A percentile compares a stretch with the other conserved stretches of the same genome.
Conservation (phyloP, 306 rosid genomes). For the Castanospermum australe region DNA sequence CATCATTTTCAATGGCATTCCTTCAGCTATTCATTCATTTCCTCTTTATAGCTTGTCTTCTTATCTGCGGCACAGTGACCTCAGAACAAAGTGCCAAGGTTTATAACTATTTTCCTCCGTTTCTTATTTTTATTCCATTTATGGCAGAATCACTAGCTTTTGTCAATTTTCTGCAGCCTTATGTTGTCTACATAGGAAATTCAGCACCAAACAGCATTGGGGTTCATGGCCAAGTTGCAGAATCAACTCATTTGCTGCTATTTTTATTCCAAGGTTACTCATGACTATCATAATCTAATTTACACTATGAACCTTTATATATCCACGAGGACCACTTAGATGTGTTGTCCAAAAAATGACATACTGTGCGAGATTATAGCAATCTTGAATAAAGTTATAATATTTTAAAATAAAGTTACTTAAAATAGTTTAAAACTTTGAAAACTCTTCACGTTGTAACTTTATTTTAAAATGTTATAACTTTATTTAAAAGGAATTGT, state of each 20-base stretch:
- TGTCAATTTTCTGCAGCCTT: slow-evolving; percentile 44
- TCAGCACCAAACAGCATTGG: slow-evolving; percentile 34
- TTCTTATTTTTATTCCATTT: neutral
- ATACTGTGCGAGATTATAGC: too few relatives aligned
- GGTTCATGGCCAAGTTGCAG: slow-evolving; percentile 30
- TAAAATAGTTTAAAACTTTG: too few relatives aligned
- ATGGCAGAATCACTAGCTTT: neutral
- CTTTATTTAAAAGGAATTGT: too few relatives aligned
- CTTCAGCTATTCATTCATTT: slow-evolving; percentile 22
- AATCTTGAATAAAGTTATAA: too few relatives aligned
- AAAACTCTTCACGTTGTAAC: too few relatives aligned
- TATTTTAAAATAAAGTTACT: too few relatives aligned
- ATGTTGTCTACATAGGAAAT: slow-evolving; percentile 63
- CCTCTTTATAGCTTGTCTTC: slow-evolving; percentile 23
- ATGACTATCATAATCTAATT: neutral
- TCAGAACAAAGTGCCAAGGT: slow-evolving; percentile 51
- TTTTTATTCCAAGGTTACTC: slow-evolving; percentile 51
- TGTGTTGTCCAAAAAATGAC: too few relatives aligned
- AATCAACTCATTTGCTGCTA: slow-evolving; percentile 42
- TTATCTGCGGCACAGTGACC: slow-evolving; percentile 2
- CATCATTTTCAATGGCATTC: slow-evolving; percentile 36
- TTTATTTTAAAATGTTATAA: too few relatives aligned
- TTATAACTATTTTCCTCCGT: neutral
- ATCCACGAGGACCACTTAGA: too few relatives aligned
- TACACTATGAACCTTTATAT: neutral